Percentiles rank a stretch among this genome's conserved stretches.
These are phyloP conservation scores for Coccomyxa sp. DNA, from an alignment of 139 green algal genomes.

Conservation along the genomic window DNA sequence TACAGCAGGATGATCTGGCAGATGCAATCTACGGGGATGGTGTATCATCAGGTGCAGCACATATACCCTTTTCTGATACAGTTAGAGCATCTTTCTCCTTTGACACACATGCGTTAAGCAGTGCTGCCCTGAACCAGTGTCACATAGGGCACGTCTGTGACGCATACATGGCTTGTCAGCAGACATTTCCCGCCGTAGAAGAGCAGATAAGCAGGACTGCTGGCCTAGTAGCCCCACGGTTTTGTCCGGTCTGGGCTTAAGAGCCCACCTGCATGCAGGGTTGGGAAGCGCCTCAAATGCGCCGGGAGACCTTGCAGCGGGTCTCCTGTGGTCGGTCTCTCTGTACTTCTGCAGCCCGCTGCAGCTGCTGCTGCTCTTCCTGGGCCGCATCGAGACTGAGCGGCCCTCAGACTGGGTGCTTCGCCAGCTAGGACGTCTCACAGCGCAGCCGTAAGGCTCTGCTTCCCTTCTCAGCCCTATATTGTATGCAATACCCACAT, in stretches of 20 bases:
- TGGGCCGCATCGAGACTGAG: conserved; percentile 67
- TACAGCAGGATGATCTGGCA: not conserved
- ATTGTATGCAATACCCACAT: no score
- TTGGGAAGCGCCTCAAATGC: no score
- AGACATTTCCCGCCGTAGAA: no score
- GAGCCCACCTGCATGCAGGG: no score
- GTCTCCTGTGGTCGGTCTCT: conserved; percentile 42
- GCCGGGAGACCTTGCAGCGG: conserved; percentile 39
- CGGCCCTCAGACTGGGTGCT: conserved; percentile 67
- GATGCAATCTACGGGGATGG: conserved; percentile 1
- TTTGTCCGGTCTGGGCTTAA: not conserved
- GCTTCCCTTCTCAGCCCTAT: no score
- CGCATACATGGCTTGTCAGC: no score
- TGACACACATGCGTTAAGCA: no score
- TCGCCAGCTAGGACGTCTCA: conserved; percentile 13
- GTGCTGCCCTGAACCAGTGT: no score
- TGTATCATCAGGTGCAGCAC: not conserved
- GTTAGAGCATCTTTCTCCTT: no score
- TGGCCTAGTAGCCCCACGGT: not conserved
- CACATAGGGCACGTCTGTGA: no score
- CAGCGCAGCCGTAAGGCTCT: conserved; percentile 21
- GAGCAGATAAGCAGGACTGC: no score
- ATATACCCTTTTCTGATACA: no score
- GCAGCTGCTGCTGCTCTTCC: conserved; percentile 75
- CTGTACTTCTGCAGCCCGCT: conserved; percentile 57